A percentile compares a stretch with the other conserved stretches of the same genome.
phyloP scores from a whole-genome alignment of 495 filamentous ascomycete species.

The Aspergillus heteromorphus region DNA sequence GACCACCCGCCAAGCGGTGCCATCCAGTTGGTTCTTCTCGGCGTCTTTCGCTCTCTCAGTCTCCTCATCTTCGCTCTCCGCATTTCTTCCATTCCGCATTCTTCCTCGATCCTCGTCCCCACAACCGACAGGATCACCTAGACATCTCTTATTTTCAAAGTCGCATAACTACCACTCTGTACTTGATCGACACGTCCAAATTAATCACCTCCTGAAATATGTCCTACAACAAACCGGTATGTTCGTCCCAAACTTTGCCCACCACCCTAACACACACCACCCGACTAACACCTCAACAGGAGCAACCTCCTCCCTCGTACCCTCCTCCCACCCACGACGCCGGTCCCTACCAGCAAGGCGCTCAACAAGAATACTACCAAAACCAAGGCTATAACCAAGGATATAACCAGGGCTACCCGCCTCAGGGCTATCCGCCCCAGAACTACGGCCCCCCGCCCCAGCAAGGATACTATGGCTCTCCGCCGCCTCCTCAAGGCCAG shows the following conservation, averaged over 20 bases:
- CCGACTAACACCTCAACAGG: constrained; percentile 20
- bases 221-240: constrained; percentile 37
- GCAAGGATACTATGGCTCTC: constrained; percentile 29
- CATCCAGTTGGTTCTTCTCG: background rate
- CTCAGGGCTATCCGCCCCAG: constrained; percentile 12
- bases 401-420: constrained; percentile 8
- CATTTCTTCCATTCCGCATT: background rate
- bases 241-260: background rate
- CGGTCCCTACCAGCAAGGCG: constrained; percentile 21
- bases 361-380: constrained; percentile 28
- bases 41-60: background rate
- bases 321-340: constrained; percentile 28
- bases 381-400: constrained; percentile 9
- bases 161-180: background rate
- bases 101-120: background rate
- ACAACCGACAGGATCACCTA: background rate
- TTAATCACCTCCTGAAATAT: constrained; percentile 13
- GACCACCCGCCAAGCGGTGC: constrained; percentile 13
- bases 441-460: constrained; percentile 21
- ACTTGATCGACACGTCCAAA: background rate
- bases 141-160: background rate
- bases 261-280: background rate
- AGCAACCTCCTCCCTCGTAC: constrained; percentile 38
- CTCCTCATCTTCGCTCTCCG: background rate
- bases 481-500: constrained; percentile 28